Conservation (phyloP, 352 stramenopile genomes). For the Blastocystis sp. region DNA sequence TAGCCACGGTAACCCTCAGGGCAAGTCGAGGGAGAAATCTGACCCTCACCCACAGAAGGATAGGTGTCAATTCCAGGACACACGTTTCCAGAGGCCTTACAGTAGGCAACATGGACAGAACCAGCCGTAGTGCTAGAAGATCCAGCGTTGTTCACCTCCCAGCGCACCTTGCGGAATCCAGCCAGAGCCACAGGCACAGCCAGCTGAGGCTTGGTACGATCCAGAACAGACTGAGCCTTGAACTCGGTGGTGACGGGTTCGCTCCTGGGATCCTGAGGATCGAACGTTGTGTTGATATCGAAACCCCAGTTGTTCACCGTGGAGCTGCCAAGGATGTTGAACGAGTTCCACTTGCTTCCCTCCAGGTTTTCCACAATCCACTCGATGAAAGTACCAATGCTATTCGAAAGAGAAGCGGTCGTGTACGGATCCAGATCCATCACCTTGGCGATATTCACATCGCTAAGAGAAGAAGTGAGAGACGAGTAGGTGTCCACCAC, state of each 20-base stretch:
- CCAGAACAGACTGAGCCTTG: not conserved
- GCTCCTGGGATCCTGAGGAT: too few species aligned
- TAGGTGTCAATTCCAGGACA: not conserved
- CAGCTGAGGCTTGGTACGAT: too few species aligned
- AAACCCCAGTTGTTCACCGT: not conserved
- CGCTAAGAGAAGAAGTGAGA: not conserved
- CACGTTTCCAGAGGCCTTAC: not conserved
- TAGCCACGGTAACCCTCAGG: not conserved
- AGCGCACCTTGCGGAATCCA: not conserved
- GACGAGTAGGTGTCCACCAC: not conserved
- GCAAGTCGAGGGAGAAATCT: not conserved
- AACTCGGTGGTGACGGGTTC: not conserved
- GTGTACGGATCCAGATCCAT: slow-evolving; percentile 5
- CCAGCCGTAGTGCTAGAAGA: too few species aligned
- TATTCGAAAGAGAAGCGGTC: not conserved
- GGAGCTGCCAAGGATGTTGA: not conserved
- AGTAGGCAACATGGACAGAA: too few species aligned
- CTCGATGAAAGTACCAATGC: not conserved
- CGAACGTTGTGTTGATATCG: not conserved
- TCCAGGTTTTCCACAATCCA: not conserved
- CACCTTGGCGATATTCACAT: not conserved
- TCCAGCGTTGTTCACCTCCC: too few species aligned
- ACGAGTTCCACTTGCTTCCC: not conserved
- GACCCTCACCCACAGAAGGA: not conserved
- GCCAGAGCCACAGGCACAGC: not conserved